These are phyloP conservation scores for Pestalotiopsis sp. DNA, from an alignment of 2,329 filamentous ascomycete species.

Conservation along the genomic window DNA sequence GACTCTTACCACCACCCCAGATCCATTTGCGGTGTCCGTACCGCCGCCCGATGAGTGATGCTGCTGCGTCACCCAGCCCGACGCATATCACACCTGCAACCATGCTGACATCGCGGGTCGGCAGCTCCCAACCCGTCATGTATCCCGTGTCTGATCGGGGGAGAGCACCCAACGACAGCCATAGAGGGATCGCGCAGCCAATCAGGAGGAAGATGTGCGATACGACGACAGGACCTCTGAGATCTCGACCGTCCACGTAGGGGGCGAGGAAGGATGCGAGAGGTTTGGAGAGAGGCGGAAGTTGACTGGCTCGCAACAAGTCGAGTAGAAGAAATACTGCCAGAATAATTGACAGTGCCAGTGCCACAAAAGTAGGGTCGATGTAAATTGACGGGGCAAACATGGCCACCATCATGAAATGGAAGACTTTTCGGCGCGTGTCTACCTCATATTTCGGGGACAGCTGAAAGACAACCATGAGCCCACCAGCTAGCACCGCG, in stretches of 20 bases:
- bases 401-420: slow-evolving; percentile 98
- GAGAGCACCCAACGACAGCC: slow-evolving; percentile 79
- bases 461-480: slow-evolving; percentile 74
- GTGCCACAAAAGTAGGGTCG: slow-evolving; percentile 80
- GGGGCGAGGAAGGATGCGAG: slow-evolving; percentile 87
- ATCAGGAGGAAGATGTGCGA: slow-evolving; percentile 95
- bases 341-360: slow-evolving; percentile 80
- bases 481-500: slow-evolving; percentile 67
- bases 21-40: slow-evolving; percentile 90
- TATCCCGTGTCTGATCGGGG: slow-evolving; percentile 57
- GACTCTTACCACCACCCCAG: slow-evolving; percentile 94
- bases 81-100: slow-evolving; percentile 91
- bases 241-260: slow-evolving; percentile 91
- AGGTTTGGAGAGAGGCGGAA: slow-evolving; percentile 85
- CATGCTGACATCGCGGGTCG: slow-evolving; percentile 80
- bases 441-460: slow-evolving; percentile 86
- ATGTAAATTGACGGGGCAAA: slow-evolving; percentile 84
- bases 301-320: slow-evolving; percentile 84
- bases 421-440: slow-evolving; percentile 94
- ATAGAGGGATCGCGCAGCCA: slow-evolving; percentile 91
- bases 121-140: slow-evolving; percentile 75
- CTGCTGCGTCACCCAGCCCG: slow-evolving; percentile 91
- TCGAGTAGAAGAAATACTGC: slow-evolving; percentile 88
- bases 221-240: slow-evolving; percentile 91
- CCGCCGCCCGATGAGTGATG: slow-evolving; percentile 84